phyloP scores from a whole-genome alignment of 192 early-diverging fungal species.

The Geranomyces michiganensis region DNA sequence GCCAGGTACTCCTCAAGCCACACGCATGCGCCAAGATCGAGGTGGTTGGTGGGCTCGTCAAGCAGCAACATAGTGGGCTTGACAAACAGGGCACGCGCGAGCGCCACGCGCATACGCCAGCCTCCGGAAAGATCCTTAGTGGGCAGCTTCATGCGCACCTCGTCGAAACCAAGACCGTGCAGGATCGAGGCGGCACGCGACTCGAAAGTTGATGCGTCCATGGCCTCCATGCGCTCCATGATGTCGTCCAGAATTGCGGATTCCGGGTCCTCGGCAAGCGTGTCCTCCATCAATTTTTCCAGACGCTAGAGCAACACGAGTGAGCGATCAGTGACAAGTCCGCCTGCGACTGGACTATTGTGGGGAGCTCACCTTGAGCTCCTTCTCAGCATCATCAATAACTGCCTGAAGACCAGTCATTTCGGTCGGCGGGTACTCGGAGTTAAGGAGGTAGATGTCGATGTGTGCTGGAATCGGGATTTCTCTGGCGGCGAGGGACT shows the following conservation, averaged over 20 bases:
- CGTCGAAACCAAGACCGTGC: conserved; percentile 91
- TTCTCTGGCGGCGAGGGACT: conserved; percentile 89
- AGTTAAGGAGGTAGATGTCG: conserved; percentile 94
- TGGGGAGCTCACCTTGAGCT: conserved; percentile 64
- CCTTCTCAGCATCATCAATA: conserved; percentile 82
- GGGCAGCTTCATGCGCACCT: conserved; percentile 83
- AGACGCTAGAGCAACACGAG: conserved; percentile 59
- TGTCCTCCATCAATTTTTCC: conserved; percentile 89
- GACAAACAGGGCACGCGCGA: conserved; percentile 95
- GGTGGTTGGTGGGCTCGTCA: conserved; percentile 76
- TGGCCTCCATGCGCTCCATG: conserved; percentile 92
- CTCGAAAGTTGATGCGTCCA: conserved; percentile 95
- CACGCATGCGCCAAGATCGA: conserved; percentile 90
- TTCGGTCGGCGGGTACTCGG: conserved; percentile 95
- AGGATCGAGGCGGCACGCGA: conserved; percentile 87
- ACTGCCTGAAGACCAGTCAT: conserved; percentile 90
- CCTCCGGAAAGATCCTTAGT: conserved; percentile 99
- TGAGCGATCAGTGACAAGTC: too few species aligned
- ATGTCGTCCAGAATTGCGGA: conserved; percentile 88
- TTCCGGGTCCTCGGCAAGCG: conserved; percentile 82
- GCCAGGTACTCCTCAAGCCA: conserved; percentile 82
- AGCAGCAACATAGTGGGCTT: conserved; percentile 73
- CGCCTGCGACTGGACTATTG: too few species aligned
- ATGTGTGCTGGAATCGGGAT: conserved; percentile 95
- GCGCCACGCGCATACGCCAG: conserved; percentile 99